A percentile compares a stretch with the other conserved stretches of the same genome.
Conservation (phyloP, 2,329 filamentous ascomycete genomes). For the Fusarium nurragi region DNA sequence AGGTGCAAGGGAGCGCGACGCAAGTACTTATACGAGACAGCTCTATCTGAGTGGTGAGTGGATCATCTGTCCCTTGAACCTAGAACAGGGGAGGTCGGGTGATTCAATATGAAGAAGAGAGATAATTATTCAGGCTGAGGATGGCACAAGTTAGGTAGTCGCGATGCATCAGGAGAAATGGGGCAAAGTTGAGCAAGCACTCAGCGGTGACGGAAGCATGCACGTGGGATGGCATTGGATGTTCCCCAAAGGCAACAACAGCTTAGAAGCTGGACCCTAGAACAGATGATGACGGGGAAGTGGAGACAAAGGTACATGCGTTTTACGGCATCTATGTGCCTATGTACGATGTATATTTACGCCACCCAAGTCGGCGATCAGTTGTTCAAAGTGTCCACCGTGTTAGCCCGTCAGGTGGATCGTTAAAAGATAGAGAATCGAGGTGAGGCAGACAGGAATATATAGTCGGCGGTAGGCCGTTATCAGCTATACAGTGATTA, state of each 20-base stretch:
- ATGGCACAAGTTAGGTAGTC: not conserved
- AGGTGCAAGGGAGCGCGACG: slow-evolving; percentile 14
- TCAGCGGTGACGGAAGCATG: slow-evolving; percentile 34
- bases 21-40: slow-evolving; percentile 20
- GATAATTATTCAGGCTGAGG: not conserved
- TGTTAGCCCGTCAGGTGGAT: too few species aligned
- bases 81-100: slow-evolving; percentile 11
- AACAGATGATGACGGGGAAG: slow-evolving; percentile 34
- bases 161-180: slow-evolving; percentile 8
- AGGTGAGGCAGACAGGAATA: too few species aligned
- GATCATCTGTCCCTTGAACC: slow-evolving; percentile 23
- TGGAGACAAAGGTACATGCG: slow-evolving; percentile 26
- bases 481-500: too few species aligned
- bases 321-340: not conserved
- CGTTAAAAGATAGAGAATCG: too few species aligned
- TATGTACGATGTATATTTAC: not conserved
- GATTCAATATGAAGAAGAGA: slow-evolving; percentile 1
- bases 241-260: not conserved
- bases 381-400: not conserved
- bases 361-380: slow-evolving; percentile 12
- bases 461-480: too few species aligned
- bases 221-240: slow-evolving; percentile 29
- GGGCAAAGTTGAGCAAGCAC: not conserved
- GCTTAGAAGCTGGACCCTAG: slow-evolving; percentile 19
- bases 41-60: not conserved